Conservation (phyloP, 2,329 filamentous ascomycete species). For the Cercospora sp. region DNA sequence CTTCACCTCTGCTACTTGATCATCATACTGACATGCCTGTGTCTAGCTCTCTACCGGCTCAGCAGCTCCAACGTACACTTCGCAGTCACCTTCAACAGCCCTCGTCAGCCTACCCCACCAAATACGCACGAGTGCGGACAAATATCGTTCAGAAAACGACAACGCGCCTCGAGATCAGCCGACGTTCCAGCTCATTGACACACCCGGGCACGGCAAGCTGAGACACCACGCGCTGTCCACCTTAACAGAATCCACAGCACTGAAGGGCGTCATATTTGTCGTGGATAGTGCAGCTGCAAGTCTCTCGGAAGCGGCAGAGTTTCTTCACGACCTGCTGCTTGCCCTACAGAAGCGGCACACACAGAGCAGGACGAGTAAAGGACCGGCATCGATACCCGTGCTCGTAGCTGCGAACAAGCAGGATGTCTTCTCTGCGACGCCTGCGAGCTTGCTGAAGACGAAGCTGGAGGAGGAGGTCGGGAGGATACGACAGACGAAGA, state of each 20-base stretch:
- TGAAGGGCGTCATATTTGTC: conserved; percentile 78
- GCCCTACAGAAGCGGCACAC: conserved; percentile 72
- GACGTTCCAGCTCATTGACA: conserved; percentile 79
- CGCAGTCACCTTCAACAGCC: conserved; percentile 60
- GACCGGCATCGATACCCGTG: conserved; percentile 65
- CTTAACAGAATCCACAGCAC: conserved; percentile 47
- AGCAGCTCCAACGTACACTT: conserved; percentile 58
- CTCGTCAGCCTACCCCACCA: conserved; percentile 57
- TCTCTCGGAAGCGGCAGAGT: conserved; percentile 73
- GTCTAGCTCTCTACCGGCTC: conserved; percentile 57
- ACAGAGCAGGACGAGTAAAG: conserved; percentile 57
- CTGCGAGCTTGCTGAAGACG: conserved; percentile 70
- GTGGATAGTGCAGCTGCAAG: conserved; percentile 67
- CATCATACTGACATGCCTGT: neutral
- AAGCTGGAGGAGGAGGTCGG: conserved; percentile 79
- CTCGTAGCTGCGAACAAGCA: conserved; percentile 92
- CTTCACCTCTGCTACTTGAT: neutral
- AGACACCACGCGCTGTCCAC: conserved; percentile 64
- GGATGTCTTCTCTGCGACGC: conserved; percentile 90
- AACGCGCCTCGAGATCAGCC: conserved; percentile 59
- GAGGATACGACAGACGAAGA: conserved; percentile 71
- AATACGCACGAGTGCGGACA: conserved; percentile 56
- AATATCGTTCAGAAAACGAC: conserved; percentile 67
- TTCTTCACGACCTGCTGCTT: conserved; percentile 87
- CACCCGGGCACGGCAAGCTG: conserved; percentile 93